Conservation (phyloP, 2,329 filamentous ascomycete species). For the Onygenales sp. region DNA sequence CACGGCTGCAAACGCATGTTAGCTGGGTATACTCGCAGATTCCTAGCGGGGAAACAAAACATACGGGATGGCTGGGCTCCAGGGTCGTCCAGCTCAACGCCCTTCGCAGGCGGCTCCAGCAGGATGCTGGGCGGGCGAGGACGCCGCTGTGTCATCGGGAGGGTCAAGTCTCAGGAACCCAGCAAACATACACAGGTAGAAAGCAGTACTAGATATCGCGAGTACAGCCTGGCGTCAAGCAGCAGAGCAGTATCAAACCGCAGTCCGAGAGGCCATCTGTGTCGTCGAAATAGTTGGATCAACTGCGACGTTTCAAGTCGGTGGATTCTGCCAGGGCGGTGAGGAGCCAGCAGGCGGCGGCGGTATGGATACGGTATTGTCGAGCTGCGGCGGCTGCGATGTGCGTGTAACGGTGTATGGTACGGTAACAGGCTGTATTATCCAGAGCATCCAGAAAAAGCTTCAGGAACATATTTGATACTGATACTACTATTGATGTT, state of each 20-base stretch:
- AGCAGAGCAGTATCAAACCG: background rate
- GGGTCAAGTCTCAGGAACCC: constrained; percentile 5
- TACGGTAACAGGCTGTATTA: background rate
- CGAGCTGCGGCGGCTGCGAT: background rate
- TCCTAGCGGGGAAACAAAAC: constrained; percentile 7
- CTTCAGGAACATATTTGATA: background rate
- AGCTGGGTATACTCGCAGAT: constrained; percentile 10
- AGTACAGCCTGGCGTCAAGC: background rate
- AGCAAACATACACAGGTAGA: constrained; percentile 14
- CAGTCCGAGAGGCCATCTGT: no score
- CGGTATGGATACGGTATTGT: background rate
- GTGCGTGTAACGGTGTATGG: background rate
- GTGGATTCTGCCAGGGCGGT: constrained; percentile 4
- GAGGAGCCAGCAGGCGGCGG: background rate
- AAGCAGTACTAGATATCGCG: background rate
- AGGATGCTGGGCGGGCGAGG: constrained; percentile 30
- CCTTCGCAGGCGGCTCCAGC: constrained; percentile 46
- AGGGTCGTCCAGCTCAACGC: constrained; percentile 46
- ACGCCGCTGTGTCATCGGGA: constrained; percentile 28
- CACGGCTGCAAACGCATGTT: constrained; percentile 28
- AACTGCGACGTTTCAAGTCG: background rate
- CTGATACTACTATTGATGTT: background rate
- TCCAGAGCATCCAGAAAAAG: background rate
- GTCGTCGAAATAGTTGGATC: background rate
- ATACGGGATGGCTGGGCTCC: constrained; percentile 48